Percentiles rank a stretch among this genome's conserved stretches.
Conservation (phyloP, 176 grass and related monocot species). For the Cymbopogon citratus region DNA sequence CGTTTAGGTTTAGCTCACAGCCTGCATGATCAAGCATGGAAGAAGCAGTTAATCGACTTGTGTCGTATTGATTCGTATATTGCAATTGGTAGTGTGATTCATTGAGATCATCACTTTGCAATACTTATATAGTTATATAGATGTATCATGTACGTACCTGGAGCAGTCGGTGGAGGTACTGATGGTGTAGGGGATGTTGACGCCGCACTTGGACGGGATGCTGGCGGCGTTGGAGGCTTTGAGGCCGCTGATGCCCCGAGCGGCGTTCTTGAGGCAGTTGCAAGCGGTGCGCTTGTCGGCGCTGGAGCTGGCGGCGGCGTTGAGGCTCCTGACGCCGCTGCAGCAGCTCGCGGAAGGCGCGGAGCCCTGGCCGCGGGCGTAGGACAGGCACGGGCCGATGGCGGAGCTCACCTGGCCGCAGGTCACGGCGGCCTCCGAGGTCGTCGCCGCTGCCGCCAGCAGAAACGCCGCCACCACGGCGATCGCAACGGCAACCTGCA, state of each 20-base stretch:
- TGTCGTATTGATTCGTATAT: too few relatives aligned
- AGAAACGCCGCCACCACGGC: neutral
- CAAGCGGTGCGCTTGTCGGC: constrained; percentile 33
- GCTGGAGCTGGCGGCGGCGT: neutral
- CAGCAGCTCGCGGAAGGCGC: constrained; percentile 19
- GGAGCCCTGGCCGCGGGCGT: constrained; percentile 13
- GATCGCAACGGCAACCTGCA: neutral
- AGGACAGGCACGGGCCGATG: constrained; percentile 31
- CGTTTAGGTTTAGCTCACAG: neutral
- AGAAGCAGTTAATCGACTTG: too few relatives aligned
- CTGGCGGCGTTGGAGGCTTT: constrained; percentile 22
- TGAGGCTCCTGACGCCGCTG: constrained; percentile 33
- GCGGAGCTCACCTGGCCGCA: constrained; percentile 31
- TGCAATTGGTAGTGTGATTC: neutral
- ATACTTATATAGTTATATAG: too few relatives aligned
- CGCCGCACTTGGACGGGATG: constrained; percentile 53
- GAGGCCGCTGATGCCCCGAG: neutral
- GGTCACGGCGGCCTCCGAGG: neutral
- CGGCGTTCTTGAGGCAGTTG: constrained; percentile 42
- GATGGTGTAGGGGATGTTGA: constrained; percentile 49
- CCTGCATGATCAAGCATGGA: neutral
- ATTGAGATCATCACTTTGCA: neutral
- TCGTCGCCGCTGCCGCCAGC: neutral
- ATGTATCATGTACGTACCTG: too few relatives aligned
- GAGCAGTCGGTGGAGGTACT: constrained; percentile 48